Evolutionary conservation across 208 protist genomes (phyloP), one percentile per base, ranked within the genome.

Genomic region (Leishmania gerbilli): DNA sequence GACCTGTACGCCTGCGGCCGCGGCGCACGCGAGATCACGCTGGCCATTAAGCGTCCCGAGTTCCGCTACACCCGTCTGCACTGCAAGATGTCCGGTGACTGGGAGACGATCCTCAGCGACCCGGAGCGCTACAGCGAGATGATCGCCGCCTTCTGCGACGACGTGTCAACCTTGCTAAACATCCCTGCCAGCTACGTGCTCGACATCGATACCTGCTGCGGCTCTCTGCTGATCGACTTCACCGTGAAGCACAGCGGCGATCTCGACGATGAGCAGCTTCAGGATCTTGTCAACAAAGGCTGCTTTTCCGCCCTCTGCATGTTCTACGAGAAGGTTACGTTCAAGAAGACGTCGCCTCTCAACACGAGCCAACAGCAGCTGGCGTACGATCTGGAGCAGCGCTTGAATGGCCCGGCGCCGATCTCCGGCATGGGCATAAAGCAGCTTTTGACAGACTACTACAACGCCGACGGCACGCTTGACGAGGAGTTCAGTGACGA

Each of bases 251-350:
- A 96, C 90, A 91, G 72, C 82, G 89, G 88, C 56, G 87, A 92
- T 58, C 65, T 89, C 42, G 85, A 87, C 42, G 88, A 89, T 80
- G 88, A 93, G 24, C 78, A 91, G 84, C 84, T 96, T 56, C 90
- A 94, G 83, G 84, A 88, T 53, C 71, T 95, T 45, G 82, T 90
- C 56, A 89, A 96, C 81, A 86, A 89, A n/a, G 86, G 79, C 45
- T 69, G 84, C 71, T 95, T 91, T 85, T 74, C 85, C n/a, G 82
- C 82, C 31, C 82, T 96, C 53, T 85, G 68, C 55, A 83, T 78
- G 53, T 92, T 92, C 84, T 96, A 95, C 84, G 89, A 95, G 83
- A 89, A 88, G 75, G 80, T 94, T 34, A 92, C 88, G 31, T 86
- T 85, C 76, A 88, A 89, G 77, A 88, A 88, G 84, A 91, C 91